phyloP scores from a whole-genome alignment of 139 green algal species.

The Closterium sp. region DNA sequence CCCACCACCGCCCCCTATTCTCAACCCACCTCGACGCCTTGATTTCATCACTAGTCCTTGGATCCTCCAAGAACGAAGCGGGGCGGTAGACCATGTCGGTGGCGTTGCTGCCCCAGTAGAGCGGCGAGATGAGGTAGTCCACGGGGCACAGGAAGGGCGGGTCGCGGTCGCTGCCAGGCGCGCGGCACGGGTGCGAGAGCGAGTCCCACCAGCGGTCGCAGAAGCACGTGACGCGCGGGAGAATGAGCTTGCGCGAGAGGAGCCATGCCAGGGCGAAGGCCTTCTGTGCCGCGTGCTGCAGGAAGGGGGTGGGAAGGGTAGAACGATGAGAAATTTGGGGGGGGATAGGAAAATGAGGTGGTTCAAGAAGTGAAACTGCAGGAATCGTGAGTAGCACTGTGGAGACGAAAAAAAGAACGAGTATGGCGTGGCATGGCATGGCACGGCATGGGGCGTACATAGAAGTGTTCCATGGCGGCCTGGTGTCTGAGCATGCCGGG shows the following conservation, averaged over 20 bases:
- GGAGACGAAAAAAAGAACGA: too few relatives aligned
- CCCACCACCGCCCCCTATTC: neutral
- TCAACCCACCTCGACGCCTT: neutral
- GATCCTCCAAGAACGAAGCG: constrained; percentile 11
- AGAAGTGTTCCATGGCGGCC: constrained; percentile 28
- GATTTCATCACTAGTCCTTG: neutral
- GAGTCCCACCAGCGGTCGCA: constrained; percentile 31
- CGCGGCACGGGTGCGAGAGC: constrained; percentile 3
- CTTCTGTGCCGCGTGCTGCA: neutral
- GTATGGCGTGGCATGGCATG: neutral
- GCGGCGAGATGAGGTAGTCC: constrained; percentile 38
- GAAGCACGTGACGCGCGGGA: neutral
- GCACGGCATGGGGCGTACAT: constrained; percentile 5
- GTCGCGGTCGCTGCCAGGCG: constrained; percentile 32
- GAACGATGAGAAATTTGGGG: neutral
- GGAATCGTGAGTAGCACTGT: too few relatives aligned
- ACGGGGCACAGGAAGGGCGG: constrained; percentile 38
- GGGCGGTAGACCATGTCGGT: neutral
- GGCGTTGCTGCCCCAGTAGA: neutral
- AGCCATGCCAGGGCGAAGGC: neutral
- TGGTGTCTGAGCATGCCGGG: constrained; percentile 4
- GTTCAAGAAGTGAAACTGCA: neutral
- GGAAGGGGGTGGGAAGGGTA: neutral
- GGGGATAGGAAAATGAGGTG: neutral
- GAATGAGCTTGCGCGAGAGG: neutral